Evolutionary conservation across 176 grass and related monocot genomes (phyloP).

Genomic region (Aegilops bicornis): DNA sequence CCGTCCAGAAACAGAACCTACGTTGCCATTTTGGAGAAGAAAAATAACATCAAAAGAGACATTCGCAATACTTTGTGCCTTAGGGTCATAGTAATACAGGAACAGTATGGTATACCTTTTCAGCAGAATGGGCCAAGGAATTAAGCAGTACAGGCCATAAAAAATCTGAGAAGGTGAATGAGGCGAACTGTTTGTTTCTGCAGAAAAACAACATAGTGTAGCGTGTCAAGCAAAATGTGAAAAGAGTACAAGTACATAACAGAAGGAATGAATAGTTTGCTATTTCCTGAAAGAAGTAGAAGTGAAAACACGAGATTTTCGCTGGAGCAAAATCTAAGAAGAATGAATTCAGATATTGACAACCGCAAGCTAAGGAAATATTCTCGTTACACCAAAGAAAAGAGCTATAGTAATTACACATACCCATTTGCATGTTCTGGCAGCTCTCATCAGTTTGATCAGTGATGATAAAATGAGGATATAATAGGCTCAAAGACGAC

Average conservation of each 20-base stretch:
- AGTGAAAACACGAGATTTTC: neutral
- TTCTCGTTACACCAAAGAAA: neutral
- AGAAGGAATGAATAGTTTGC: neutral
- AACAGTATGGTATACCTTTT: constrained; percentile 9
- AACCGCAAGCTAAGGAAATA: neutral
- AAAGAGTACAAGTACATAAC: neutral
- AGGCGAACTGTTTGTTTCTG: neutral
- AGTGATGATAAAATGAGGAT: neutral
- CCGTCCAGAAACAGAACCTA: neutral
- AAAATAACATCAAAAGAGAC: neutral
- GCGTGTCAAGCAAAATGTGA: neutral
- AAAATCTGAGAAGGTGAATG: neutral
- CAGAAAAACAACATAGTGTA: constrained; percentile 22
- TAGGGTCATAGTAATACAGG: neutral
- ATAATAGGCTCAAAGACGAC: neutral
- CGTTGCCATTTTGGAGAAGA: neutral
- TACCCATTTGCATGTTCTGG: neutral
- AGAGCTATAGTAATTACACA: neutral
- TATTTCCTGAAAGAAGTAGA: neutral
- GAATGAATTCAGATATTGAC: neutral
- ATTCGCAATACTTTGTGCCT: neutral
- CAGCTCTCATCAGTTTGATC: neutral
- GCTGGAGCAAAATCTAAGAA: neutral
- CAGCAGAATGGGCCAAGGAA: constrained; percentile 1
- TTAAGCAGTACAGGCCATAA: neutral